Evolutionary conservation across 2,329 filamentous ascomycete species (phyloP).

Genomic region (Lachnellula cervina): DNA sequence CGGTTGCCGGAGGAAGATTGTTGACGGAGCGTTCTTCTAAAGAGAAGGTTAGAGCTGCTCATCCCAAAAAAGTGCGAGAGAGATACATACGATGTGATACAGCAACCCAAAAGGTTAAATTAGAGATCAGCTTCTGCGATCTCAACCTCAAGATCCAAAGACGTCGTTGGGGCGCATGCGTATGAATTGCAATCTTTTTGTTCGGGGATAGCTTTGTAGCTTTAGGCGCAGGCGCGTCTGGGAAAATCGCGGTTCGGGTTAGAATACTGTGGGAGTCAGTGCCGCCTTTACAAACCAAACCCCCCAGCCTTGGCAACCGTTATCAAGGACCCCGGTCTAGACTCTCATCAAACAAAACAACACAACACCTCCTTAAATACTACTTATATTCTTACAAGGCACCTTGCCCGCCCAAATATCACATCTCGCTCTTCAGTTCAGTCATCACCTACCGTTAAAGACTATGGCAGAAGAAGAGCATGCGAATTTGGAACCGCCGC

Average conservation of each 20-base stretch:
- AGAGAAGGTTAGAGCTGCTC: not conserved
- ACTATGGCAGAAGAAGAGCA: conserved; percentile 30
- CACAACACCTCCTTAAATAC: too few relatives aligned
- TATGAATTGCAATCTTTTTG: too few relatives aligned
- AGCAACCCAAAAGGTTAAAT: conserved; percentile 1
- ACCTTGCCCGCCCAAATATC: too few relatives aligned
- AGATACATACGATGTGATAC: not conserved
- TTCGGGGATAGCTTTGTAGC: conserved; percentile 9
- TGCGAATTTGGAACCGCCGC: conserved; percentile 38
- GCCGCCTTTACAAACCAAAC: too few relatives aligned
- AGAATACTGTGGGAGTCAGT: too few relatives aligned
- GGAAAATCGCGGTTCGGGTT: too few relatives aligned
- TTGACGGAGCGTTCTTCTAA: not conserved
- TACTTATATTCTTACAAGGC: too few relatives aligned
- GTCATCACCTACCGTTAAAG: not conserved
- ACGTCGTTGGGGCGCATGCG: conserved; percentile 15
- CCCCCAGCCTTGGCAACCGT: too few relatives aligned
- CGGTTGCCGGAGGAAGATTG: not conserved
- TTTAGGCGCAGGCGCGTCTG: not conserved
- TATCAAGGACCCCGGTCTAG: too few relatives aligned
- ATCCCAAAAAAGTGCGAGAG: not conserved
- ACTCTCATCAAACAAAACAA: too few relatives aligned
- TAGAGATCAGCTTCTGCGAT: conserved; percentile 11
- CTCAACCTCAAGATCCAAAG: conserved; percentile 3
- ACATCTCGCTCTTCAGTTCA: not conserved